These are phyloP conservation scores for Termitomyces sp. DNA, from an alignment of 768 basidiomycete species.

Conservation along the genomic window DNA sequence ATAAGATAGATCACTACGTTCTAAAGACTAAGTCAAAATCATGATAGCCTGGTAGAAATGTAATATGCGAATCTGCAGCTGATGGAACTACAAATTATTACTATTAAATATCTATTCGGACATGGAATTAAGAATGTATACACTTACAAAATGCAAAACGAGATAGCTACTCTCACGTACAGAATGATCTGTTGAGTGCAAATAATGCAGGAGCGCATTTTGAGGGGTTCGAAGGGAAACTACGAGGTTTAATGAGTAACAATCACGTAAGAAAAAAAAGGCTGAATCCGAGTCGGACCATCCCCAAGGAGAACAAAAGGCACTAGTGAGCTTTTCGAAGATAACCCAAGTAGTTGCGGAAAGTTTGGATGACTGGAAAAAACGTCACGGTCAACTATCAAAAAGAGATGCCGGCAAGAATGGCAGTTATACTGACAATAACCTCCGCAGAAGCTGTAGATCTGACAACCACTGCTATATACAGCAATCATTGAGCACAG, in stretches of 20 bases:
- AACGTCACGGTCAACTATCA: too few species aligned
- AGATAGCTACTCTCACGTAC: neutral
- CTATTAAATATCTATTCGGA: neutral
- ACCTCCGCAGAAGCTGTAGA: neutral
- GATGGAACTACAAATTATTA: slow-evolving; percentile 1
- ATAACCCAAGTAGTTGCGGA: slow-evolving; percentile 10
- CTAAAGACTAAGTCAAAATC: neutral
- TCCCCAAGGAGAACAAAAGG: slow-evolving; percentile 8
- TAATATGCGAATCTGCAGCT: neutral
- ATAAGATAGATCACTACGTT: neutral
- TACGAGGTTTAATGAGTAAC: neutral
- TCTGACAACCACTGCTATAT: slow-evolving; percentile 8
- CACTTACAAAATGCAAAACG: slow-evolving; percentile 9
- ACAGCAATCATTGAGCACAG: neutral
- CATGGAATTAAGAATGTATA: neutral
- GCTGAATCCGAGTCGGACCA: neutral
- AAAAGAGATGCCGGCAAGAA: neutral
- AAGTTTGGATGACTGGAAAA: slow-evolving; percentile 11
- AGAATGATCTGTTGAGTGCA: neutral
- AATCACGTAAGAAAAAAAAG: too few species aligned
- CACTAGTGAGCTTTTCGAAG: slow-evolving; percentile 3
- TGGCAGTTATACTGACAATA: slow-evolving; percentile 7
- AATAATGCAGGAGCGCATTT: slow-evolving; percentile 3
- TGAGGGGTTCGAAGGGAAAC: slow-evolving; percentile 4
- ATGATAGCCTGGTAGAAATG: neutral